Evolutionary conservation across 208 protist genomes (phyloP), one percentile per base, ranked within the genome.

Genomic region (Leptomonas pyrrhocoris): DNA sequence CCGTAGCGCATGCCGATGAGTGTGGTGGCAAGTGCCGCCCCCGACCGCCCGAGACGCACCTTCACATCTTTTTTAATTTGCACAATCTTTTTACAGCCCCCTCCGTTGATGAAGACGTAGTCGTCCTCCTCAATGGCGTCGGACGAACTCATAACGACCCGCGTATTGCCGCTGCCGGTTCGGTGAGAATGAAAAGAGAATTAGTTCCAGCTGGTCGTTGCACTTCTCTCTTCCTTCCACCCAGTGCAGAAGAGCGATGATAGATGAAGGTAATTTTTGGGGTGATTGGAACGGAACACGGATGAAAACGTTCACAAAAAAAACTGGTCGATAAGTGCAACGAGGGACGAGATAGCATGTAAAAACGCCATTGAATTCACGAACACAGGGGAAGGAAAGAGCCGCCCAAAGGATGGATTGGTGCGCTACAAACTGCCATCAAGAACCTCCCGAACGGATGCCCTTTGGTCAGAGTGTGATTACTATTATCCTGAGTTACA

Each of bases 1-100:
- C 90, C 93, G 66, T 86, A 93, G 60, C 87, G 93, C 75, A 92
- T 71, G 38, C 90, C 93, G 27, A 87, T 81, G 42, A 97, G 85
- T n/a, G 79, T 90, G 19, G 77, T 75, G 2, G 90, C 74, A 15
- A 86, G 68, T 6, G 89, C 90, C 0, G 77, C 68, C 4, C 89
- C 87, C 6, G 81, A 81, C 45, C 85, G 83, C 1, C 87, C 90
- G 13, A 97, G 81, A 25, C 89, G 86, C 43, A 95, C 49, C 59
- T 74, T 79, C 19, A 71, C 68, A 43, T 81, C 78, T 5, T 77
- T 61, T 59, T 89, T 86, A 21, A 95, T 74, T 40, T 89, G 76
- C 11, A 73, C 80, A 58, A 95, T 85, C 45, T 88, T 86, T 18
- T 77, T 87, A 9, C 76, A 65, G 15, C 87, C 93, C 23, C 93